A percentile compares a stretch with the other conserved stretches of the same genome.
phyloP scores from a whole-genome alignment of 1,284 basidiomycete species.

The Anthracocystis setariae region DNA sequence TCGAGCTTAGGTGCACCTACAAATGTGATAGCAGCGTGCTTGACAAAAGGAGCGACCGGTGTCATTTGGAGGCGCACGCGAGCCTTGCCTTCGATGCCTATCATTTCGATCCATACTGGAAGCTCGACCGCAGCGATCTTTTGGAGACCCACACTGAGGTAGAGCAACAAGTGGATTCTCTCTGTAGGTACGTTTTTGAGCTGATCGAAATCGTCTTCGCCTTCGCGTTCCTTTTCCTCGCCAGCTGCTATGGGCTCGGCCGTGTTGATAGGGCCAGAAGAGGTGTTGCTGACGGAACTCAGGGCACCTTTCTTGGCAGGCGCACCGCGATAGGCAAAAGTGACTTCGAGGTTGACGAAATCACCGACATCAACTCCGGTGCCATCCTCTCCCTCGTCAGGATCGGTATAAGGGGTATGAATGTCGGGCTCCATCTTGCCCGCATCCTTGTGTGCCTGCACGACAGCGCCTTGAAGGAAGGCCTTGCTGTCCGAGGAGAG shows the following conservation, averaged over 20 bases:
- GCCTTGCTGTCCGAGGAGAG: slow-evolving; percentile 38
- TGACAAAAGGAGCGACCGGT: slow-evolving; percentile 59
- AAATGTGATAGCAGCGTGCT: slow-evolving; percentile 61
- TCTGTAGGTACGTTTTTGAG: slow-evolving; percentile 39
- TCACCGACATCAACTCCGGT: slow-evolving; percentile 52
- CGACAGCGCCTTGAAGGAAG: slow-evolving; percentile 45
- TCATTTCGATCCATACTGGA: slow-evolving; percentile 62
- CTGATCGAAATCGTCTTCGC: slow-evolving; percentile 23
- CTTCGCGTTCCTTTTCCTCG: slow-evolving; percentile 11
- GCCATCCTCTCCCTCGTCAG: slow-evolving; percentile 22
- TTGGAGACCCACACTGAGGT: slow-evolving; percentile 61
- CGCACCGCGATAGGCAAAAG: slow-evolving; percentile 55
- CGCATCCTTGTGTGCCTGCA: slow-evolving; percentile 31
- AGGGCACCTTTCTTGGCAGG: slow-evolving; percentile 33
- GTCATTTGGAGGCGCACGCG: slow-evolving; percentile 61
- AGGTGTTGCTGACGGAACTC: slow-evolving; percentile 27
- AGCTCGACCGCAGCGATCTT: slow-evolving; percentile 62
- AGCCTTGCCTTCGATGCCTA: slow-evolving; percentile 63
- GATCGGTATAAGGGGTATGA: slow-evolving; percentile 1
- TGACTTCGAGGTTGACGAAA: slow-evolving; percentile 59
- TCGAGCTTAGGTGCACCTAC: slow-evolving; percentile 58
- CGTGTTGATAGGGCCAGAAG: slow-evolving; percentile 15
- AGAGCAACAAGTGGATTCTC: slow-evolving; percentile 55
- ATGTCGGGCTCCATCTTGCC: slow-evolving; percentile 8
- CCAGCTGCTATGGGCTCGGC: slow-evolving; percentile 14